Evolutionary conservation across 2,329 filamentous ascomycete genomes (phyloP).

Genomic region (Diaporthe vaccinii): DNA sequence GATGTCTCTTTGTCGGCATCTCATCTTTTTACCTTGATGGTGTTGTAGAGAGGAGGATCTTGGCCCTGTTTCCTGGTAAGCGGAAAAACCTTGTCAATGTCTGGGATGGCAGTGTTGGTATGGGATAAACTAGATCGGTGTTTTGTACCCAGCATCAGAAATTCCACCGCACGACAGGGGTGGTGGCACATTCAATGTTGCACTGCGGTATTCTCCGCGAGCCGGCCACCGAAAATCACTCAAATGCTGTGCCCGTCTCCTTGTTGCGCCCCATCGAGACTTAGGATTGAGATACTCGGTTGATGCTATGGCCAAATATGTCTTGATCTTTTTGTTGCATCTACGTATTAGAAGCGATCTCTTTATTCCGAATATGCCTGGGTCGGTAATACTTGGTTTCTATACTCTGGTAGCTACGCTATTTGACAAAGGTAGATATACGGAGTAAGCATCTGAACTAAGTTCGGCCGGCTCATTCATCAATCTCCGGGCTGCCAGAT

Average conservation of each 20-base stretch:
- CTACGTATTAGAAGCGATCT: not conserved
- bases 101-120: not conserved
- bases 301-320: not conserved
- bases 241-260: not conserved
- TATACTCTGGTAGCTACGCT: not conserved
- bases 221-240: constrained; percentile 6
- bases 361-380: not conserved
- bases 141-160: constrained; percentile 2
- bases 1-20: not conserved
- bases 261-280: not conserved
- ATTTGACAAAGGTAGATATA: not conserved
- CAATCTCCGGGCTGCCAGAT: constrained; percentile 2
- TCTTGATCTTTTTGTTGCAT: not conserved
- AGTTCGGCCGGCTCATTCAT: not conserved
- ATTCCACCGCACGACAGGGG: not conserved
- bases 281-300: not conserved
- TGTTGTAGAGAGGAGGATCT: not conserved
- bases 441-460: not conserved
- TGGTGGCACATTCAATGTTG: not conserved
- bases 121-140: not conserved
- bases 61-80: not conserved
- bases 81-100: not conserved
- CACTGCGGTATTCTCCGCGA: not conserved
- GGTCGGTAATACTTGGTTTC: not conserved
- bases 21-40: not conserved